Evolutionary conservation across 139 green algal species (phyloP), one percentile per base, ranked within the genome.

Genomic region (Chlorella sp.): DNA sequence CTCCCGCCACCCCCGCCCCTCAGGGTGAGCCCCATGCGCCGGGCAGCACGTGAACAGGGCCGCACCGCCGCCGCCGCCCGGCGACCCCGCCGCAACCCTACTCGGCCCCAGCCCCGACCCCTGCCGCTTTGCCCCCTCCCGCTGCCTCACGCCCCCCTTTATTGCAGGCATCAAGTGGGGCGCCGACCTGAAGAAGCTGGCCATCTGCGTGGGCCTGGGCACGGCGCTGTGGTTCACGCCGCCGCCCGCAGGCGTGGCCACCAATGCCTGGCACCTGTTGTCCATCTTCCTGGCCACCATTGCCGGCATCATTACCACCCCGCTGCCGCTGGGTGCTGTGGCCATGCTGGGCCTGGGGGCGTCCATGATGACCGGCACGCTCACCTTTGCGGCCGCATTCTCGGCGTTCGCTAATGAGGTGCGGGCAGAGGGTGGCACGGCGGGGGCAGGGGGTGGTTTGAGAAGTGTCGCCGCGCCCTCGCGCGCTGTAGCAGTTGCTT

Each of bases 321-420:
- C 92, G 60, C 88, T 99, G 83, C 97, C 97, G 3, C 94, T 99
- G 62, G 97, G 97, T 43, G 97, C 97, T 11, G 96, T 99, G 22
- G 97, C 97, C 22, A 95, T 99, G 85, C 93, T 99, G 40, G 97
- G 97, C 32, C 93, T 99, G 48, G 96, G 96, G 43, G 96, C 91
- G 1, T 85, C 92, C 24, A 98, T 99, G 94, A 78, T 99, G 19
- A 99, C 97, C 40, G 97, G 97, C 85, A 96, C 94, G 4, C 93
- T 99, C 17, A 98, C 97, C 44, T 99, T 99, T 87, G 76, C 96
- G 3, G 92, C 94, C 73, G 97, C 97, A 43, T 99, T 99, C 94
- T 95, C 86, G 74, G 97, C 97, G 22, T 99, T 99, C 84, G 87
- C 96, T 62, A 97, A 87, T 74, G 95, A 98, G 48, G 44, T 44